These are phyloP conservation scores for Amaranthus palmeri DNA, from an alignment of 148 eudicot genomes.

Conservation along the genomic window DNA sequence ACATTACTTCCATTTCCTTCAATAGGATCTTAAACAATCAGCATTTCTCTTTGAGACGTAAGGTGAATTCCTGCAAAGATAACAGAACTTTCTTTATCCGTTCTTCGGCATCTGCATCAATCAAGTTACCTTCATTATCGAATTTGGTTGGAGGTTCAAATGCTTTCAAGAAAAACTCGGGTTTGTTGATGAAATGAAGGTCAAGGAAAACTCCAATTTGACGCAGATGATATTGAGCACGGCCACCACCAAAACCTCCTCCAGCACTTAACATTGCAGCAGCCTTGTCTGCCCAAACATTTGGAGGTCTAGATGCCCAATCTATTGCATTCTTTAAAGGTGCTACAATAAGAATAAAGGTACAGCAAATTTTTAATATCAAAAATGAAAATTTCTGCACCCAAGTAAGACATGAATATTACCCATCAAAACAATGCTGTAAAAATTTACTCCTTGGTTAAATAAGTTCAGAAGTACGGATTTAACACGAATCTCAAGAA, in stretches of 20 bases:
- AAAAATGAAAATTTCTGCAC: not conserved
- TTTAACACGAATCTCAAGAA: not conserved
- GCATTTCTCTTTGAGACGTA: slow-evolving; percentile 42
- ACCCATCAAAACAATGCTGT: not conserved
- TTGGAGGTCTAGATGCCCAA: slow-evolving; percentile 88
- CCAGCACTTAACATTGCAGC: slow-evolving; percentile 74
- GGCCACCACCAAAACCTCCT: slow-evolving; percentile 63
- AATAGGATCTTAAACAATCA: not conserved
- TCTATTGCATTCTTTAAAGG: slow-evolving; percentile 82
- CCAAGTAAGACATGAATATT: not conserved
- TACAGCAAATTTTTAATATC: not conserved
- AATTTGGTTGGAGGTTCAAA: slow-evolving; percentile 64
- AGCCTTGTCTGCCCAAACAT: slow-evolving; percentile 76
- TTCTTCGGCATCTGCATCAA: slow-evolving; percentile 50
- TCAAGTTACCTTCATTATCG: slow-evolving; percentile 61
- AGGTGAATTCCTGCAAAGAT: slow-evolving; percentile 52
- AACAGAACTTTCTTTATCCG: slow-evolving; percentile 48
- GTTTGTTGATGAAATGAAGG: slow-evolving; percentile 86
- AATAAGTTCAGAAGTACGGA: not conserved
- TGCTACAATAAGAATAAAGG: slow-evolving; percentile 28
- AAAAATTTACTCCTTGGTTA: not conserved
- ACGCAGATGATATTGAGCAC: slow-evolving; percentile 75
- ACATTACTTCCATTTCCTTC: not conserved
- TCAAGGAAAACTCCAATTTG: slow-evolving; percentile 74
- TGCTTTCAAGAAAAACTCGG: slow-evolving; percentile 66